Conservation (phyloP, 176 grass and related monocot genomes). For the Hordeum vulgare region DNA sequence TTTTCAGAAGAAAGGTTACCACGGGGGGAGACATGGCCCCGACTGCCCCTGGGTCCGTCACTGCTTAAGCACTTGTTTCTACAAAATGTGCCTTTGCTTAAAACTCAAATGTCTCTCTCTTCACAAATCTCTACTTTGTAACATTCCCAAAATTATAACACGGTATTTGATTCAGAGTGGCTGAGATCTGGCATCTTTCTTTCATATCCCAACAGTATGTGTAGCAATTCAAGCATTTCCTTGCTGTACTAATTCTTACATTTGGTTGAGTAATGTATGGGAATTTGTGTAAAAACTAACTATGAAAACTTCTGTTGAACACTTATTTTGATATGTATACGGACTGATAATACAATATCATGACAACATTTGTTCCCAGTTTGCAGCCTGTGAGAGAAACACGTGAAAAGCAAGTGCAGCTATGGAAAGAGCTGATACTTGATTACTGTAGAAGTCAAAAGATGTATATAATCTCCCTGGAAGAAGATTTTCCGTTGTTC, state of each 20-base stretch:
- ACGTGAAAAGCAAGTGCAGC: conserved; percentile 81
- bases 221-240: not conserved
- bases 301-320: not conserved
- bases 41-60: too few species aligned
- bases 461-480: conserved; percentile 62
- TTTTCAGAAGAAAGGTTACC: too few species aligned
- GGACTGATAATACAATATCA: not conserved
- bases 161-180: not conserved
- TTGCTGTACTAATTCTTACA: not conserved
- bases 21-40: too few species aligned
- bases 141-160: not conserved
- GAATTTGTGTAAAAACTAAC: not conserved
- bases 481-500: conserved; percentile 92
- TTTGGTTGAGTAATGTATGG: not conserved
- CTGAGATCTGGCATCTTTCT: not conserved
- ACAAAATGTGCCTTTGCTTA: not conserved
- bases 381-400: conserved; percentile 89
- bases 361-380: conserved; percentile 34
- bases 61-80: not conserved
- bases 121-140: not conserved
- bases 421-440: conserved; percentile 96
- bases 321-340: not conserved
- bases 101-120: not conserved
- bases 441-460: conserved; percentile 89
- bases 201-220: not conserved